Evolutionary conservation across 768 basidiomycete species (phyloP).

Genomic region (Chlorophyllum brunneum): DNA sequence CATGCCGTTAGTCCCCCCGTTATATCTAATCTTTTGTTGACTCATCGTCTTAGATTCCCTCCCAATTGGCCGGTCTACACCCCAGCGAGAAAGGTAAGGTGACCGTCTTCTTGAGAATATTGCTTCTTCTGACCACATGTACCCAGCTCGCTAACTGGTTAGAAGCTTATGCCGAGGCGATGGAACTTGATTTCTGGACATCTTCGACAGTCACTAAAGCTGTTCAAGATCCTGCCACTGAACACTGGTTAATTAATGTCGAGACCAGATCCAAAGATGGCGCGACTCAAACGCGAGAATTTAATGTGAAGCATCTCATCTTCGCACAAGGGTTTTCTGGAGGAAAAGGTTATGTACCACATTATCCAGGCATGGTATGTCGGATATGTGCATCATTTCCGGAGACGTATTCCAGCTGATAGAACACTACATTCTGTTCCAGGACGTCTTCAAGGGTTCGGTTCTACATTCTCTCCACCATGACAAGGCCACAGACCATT

Average conservation of each 20-base stretch:
- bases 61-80: conserved; percentile 28
- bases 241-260: conserved; percentile 41
- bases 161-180: conserved; percentile 26
- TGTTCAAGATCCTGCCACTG: conserved; percentile 27
- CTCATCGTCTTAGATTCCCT: conserved; percentile 22
- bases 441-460: conserved; percentile 61
- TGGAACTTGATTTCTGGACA: conserved; percentile 52
- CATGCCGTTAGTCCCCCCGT: conserved; percentile 39
- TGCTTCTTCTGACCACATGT: not conserved
- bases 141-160: conserved; percentile 29
- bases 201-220: conserved; percentile 31
- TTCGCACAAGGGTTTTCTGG: conserved; percentile 49
- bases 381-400: not conserved
- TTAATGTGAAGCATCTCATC: conserved; percentile 47
- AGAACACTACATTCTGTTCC: not conserved
- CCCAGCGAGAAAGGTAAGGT: conserved; percentile 24
- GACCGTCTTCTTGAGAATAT: too few relatives aligned
- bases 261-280: conserved; percentile 28
- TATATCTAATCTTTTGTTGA: not conserved
- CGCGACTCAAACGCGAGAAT: conserved; percentile 28
- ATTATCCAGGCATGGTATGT: conserved; percentile 41
- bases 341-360: conserved; percentile 43
- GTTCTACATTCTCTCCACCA: conserved; percentile 58
- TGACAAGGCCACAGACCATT: conserved; percentile 49
- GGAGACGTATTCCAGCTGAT: not conserved